Percentiles rank a stretch among this genome's conserved stretches.
Conservation (phyloP, 2,329 filamentous ascomycete species). For the Cercospora citrullina region DNA sequence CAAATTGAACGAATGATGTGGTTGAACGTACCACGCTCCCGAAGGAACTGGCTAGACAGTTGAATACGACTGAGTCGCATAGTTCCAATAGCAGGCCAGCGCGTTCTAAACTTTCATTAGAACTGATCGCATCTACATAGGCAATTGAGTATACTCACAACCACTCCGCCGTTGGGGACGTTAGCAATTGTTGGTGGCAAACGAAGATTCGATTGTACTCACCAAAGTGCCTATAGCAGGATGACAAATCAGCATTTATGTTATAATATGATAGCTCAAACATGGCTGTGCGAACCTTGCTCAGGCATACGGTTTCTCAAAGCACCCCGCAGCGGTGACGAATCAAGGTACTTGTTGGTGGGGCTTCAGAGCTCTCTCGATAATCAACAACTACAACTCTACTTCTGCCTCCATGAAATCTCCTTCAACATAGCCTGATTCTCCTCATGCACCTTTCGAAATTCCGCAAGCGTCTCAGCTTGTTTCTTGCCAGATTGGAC, state of each 20-base stretch:
- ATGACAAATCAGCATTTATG: not conserved
- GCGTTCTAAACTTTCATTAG: slow-evolving; percentile 12
- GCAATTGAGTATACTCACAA: not conserved
- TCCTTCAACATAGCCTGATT: slow-evolving; percentile 28
- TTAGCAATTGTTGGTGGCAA: not conserved
- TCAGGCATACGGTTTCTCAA: not conserved
- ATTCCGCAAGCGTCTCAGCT: slow-evolving; percentile 33
- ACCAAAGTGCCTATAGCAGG: not conserved
- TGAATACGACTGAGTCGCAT: not conserved
- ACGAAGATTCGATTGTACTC: not conserved
- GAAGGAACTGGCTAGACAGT: slow-evolving; percentile 19
- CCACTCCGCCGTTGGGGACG: slow-evolving; percentile 16
- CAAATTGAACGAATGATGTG: no score
- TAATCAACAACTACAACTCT: no score
- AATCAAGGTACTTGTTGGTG: not conserved
- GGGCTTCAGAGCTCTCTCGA: not conserved
- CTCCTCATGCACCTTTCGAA: slow-evolving; percentile 29
- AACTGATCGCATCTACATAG: not conserved
- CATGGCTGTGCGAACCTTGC: not conserved
- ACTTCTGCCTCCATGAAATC: slow-evolving; percentile 25
- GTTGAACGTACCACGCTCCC: slow-evolving; percentile 10
- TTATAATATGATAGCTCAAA: not conserved
- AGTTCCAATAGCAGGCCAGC: slow-evolving; percentile 22
- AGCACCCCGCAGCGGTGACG: not conserved
- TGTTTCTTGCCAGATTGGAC: slow-evolving; percentile 37